Evolutionary conservation across 2,329 filamentous ascomycete species (phyloP).

Genomic region (Ascochyta lentis): DNA sequence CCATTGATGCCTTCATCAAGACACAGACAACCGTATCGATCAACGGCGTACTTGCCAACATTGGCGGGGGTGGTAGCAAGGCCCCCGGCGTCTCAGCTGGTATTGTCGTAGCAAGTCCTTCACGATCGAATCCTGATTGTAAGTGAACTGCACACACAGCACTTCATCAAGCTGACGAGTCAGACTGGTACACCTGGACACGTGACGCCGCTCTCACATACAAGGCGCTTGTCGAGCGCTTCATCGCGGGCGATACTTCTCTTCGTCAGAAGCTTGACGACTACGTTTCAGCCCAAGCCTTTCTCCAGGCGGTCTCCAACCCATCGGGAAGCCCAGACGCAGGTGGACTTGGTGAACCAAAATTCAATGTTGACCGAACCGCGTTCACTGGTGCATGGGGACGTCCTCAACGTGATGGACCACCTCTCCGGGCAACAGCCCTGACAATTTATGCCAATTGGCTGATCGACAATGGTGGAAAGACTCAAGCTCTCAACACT

Average conservation of each 20-base stretch:
- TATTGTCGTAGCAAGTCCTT: slow-evolving; percentile 63
- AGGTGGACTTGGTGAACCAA: slow-evolving; percentile 71
- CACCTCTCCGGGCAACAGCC: slow-evolving; percentile 76
- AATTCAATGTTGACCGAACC: slow-evolving; percentile 70
- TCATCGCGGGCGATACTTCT: slow-evolving; percentile 64
- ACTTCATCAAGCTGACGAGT: background rate
- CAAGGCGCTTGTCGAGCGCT: slow-evolving; percentile 72
- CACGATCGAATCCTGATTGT: slow-evolving; percentile 62
- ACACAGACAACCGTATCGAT: slow-evolving; percentile 57
- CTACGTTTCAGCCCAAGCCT: slow-evolving; percentile 72
- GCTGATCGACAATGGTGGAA: slow-evolving; percentile 68
- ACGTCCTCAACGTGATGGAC: slow-evolving; percentile 80
- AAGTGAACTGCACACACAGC: background rate
- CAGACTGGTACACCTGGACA: slow-evolving; percentile 82
- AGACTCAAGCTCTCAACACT: slow-evolving; percentile 50
- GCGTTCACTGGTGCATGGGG: slow-evolving; percentile 75
- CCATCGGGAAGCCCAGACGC: slow-evolving; percentile 66
- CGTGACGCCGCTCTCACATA: slow-evolving; percentile 74
- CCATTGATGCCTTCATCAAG: slow-evolving; percentile 46
- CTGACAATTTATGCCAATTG: slow-evolving; percentile 76
- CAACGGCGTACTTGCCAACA: slow-evolving; percentile 62
- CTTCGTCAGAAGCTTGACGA: slow-evolving; percentile 69
- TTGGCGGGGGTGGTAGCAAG: slow-evolving; percentile 59
- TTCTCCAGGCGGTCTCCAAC: slow-evolving; percentile 71
- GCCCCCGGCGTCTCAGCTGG: slow-evolving; percentile 58